A percentile compares a stretch with the other conserved stretches of the same genome.
Evolutionary conservation across 805 yeast genomes (phyloP).

Genomic region (Kodamaea hsintzibuensis): DNA sequence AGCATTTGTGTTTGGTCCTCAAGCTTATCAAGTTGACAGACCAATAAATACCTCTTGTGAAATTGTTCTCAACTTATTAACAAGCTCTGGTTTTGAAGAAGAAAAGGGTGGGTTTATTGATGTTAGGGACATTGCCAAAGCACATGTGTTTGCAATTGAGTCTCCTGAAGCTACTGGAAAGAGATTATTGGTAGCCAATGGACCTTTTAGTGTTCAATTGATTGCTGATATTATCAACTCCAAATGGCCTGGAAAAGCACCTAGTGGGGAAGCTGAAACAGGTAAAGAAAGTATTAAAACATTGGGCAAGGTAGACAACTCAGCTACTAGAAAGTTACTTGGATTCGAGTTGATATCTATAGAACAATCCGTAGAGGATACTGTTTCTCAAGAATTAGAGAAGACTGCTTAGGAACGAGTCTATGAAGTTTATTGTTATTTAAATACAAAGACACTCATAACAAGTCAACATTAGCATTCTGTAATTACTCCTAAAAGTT

Average conservation of each 20-base stretch:
- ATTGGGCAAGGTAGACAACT: slow-evolving; percentile 21
- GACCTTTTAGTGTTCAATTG: slow-evolving; percentile 32
- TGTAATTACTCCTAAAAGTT: no score
- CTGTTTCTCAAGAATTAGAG: slow-evolving; percentile 12
- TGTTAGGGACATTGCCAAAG: slow-evolving; percentile 27
- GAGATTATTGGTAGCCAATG: slow-evolving; percentile 35
- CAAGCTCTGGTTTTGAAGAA: slow-evolving; percentile 20
- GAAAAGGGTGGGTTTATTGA: slow-evolving; percentile 22
- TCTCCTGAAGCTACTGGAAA: slow-evolving; percentile 20
- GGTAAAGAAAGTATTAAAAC: slow-evolving; percentile 29
- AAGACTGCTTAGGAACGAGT: background rate
- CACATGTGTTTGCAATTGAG: slow-evolving; percentile 36
- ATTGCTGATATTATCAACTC: slow-evolving; percentile 29
- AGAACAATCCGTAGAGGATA: slow-evolving; percentile 25
- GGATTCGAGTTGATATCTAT: slow-evolving; percentile 23
- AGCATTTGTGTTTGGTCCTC: slow-evolving; percentile 17
- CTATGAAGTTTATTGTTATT: no score
- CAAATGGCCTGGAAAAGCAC: slow-evolving; percentile 20
- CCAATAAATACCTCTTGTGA: slow-evolving; percentile 28
- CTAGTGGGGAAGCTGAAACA: slow-evolving; percentile 25
- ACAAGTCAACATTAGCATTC: no score
- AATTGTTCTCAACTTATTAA: slow-evolving; percentile 13
- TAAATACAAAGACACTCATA: no score
- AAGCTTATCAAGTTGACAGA: slow-evolving; percentile 10
- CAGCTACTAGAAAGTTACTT: slow-evolving; percentile 15